Evolutionary conservation across 352 stramenopile species (phyloP).

Genomic region (Globisporangium rhizosaccharum): DNA sequence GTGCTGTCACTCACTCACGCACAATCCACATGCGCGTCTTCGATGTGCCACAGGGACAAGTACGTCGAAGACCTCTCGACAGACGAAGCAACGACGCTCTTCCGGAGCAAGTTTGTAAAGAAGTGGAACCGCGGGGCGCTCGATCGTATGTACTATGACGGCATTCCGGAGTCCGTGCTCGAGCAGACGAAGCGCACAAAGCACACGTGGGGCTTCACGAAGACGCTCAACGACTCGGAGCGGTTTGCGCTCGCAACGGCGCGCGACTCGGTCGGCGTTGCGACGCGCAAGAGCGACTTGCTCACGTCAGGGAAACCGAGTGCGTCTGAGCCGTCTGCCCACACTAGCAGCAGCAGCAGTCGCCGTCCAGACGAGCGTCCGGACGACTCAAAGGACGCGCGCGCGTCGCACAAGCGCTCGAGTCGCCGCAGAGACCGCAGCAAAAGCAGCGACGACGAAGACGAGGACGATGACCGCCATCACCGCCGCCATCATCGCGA

Average conservation of each 20-base stretch:
- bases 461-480: conserved; percentile 16
- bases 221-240: conserved; percentile 55
- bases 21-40: neutral
- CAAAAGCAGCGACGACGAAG: conserved; percentile 18
- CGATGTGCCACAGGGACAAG: conserved; percentile 23
- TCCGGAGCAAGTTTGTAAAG: conserved; percentile 47
- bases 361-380: neutral
- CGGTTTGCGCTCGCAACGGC: conserved; percentile 48
- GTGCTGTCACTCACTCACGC: neutral
- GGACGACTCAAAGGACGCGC: too few species aligned
- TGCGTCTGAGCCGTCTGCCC: neutral
- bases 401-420: neutral
- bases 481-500: conserved; percentile 3
- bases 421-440: conserved; percentile 3
- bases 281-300: conserved; percentile 51
- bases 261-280: conserved; percentile 68
- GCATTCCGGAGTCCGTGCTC: conserved; percentile 54
- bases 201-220: conserved; percentile 63
- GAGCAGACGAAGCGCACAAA: conserved; percentile 64
- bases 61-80: conserved; percentile 75
- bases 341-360: neutral
- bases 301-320: conserved; percentile 4
- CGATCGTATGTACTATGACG: conserved; percentile 57
- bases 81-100: conserved; percentile 42
- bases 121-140: conserved; percentile 63